Evolutionary conservation across 78 protist species (phyloP), one percentile per base, ranked within the genome.

Genomic region (Dictyostelium capitatum): DNA sequence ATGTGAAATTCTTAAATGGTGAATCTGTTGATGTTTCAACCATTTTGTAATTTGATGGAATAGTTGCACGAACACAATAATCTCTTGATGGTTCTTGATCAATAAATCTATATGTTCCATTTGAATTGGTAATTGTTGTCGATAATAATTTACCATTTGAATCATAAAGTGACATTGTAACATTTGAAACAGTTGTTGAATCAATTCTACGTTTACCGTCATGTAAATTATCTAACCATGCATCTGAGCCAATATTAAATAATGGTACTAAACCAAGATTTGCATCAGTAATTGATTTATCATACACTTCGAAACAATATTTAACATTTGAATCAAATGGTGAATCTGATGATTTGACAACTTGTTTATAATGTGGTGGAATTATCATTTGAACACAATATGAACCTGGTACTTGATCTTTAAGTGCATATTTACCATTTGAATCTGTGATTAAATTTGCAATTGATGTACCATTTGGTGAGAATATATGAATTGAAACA

Each of bases 301-400:
- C 57, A 0, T 0, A 2, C 14, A 80, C 11, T 12, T 67, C 67
- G 77, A 80, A 62, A 62, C 87, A 80, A 46, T 56, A 62, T 19
- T 56, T 43, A 4, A 30, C 57, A 41, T 56, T 1, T 20, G 74
- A 11, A 25, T 80, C 67, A 41, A 80, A 62, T 80, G 53, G 57
- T 14, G 87, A 80, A 12, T 56, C 87, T 12, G 4, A 0, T 41
- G 54, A 20, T 25, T 30, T 30, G 4, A 15, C 3, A 23, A 46
- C 50, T 62, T 25, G 78, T 46, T 80, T 64, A 32, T 54, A 82
- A 3, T 51, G 65, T 14, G 9, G 9, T 70, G 80, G 80, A 54
- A 54, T 73, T 4, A 47, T 30, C 79, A 73, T 73, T 73, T 47
- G 54, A 0, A 81, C 91, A 47, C 79, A 47, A 77, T 83, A 83